A percentile compares a stretch with the other conserved stretches of the same genome.
Conservation (phyloP, 2,329 filamentous ascomycete genomes). For the Ophiocordyceps camponoti-rufipedis region DNA sequence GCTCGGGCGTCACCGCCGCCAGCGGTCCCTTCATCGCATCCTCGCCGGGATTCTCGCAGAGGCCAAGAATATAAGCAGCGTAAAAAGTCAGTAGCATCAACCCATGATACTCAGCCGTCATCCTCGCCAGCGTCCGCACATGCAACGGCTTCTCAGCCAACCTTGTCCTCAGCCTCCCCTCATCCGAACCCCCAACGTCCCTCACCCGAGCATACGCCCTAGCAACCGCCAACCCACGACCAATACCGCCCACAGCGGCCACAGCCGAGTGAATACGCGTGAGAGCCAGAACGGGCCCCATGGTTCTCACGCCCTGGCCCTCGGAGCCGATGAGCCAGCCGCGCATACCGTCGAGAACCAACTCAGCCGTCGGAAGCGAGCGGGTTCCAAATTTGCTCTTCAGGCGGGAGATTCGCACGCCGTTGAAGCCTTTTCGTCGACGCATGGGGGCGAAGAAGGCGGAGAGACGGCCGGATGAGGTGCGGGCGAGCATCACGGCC, state of each 20-base stretch:
- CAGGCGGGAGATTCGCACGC: conserved; percentile 47
- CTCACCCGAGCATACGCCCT: conserved; percentile 40
- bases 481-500: conserved; percentile 44
- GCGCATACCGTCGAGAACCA: conserved; percentile 44
- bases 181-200: conserved; percentile 25
- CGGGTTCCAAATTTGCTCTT: conserved; percentile 59
- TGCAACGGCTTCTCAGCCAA: conserved; percentile 36
- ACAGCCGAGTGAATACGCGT: conserved; percentile 41
- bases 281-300: conserved; percentile 50
- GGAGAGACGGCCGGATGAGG: conserved; percentile 27
- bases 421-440: conserved; percentile 34
- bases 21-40: conserved; percentile 4
- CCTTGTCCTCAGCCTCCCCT: conserved; percentile 18
- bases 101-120: conserved; percentile 36
- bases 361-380: conserved; percentile 52
- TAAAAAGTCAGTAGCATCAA: conserved; percentile 37
- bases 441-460: conserved; percentile 49
- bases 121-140: conserved; percentile 36
- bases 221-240: conserved; percentile 36
- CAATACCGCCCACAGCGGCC: conserved; percentile 30
- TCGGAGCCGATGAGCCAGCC: conserved; percentile 48
- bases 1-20: conserved; percentile 14
- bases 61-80: conserved; percentile 32
- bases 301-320: conserved; percentile 49
- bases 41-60: conserved; percentile 25